Percentiles rank a stretch among this genome's conserved stretches.
phyloP scores from a whole-genome alignment of 225 moss, liverwort and hornwort species.

The Pseudisothecium myosuroides region DNA sequence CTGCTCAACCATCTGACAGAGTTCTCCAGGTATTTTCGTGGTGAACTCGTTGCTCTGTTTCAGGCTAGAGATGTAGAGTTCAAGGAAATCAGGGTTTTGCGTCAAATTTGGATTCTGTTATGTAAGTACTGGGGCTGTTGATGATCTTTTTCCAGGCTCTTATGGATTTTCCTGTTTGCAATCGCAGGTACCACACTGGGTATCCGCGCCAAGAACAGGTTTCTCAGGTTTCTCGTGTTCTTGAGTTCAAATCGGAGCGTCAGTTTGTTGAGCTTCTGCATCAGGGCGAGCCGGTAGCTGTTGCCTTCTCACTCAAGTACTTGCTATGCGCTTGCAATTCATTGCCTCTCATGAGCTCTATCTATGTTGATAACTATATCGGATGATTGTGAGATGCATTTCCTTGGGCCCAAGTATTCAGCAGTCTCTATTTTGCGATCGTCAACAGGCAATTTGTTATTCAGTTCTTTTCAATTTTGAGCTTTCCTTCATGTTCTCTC shows the following conservation, averaged over 20 bases:
- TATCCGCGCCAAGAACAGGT: slow-evolving; percentile 39
- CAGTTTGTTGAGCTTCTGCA: slow-evolving; percentile 94
- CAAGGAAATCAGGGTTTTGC: not conserved
- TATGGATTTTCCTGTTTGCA: not conserved
- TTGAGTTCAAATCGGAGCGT: slow-evolving; percentile 85
- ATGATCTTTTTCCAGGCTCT: not conserved
- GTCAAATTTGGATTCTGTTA: not conserved
- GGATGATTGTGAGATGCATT: not conserved
- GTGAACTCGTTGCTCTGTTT: not conserved
- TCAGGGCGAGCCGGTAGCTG: slow-evolving; percentile 80
- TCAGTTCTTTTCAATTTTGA: not conserved
- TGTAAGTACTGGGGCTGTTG: not conserved
- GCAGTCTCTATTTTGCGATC: not conserved
- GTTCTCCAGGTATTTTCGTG: slow-evolving; percentile 11
- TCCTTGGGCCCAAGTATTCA: not conserved
- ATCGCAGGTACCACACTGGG: slow-evolving; percentile 58
- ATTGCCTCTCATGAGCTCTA: too few relatives aligned
- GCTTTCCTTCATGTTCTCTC: not conserved
- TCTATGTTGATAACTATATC: not conserved
- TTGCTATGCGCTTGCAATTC: not conserved
- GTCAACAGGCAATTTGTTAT: not conserved
- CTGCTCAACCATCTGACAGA: slow-evolving; percentile 25
- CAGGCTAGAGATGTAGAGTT: not conserved
- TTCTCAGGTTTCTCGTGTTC: slow-evolving; percentile 36
- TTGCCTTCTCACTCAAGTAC: slow-evolving; percentile 80